phyloP scores from a whole-genome alignment of 305 asterid species.

The Vinca major region DNA sequence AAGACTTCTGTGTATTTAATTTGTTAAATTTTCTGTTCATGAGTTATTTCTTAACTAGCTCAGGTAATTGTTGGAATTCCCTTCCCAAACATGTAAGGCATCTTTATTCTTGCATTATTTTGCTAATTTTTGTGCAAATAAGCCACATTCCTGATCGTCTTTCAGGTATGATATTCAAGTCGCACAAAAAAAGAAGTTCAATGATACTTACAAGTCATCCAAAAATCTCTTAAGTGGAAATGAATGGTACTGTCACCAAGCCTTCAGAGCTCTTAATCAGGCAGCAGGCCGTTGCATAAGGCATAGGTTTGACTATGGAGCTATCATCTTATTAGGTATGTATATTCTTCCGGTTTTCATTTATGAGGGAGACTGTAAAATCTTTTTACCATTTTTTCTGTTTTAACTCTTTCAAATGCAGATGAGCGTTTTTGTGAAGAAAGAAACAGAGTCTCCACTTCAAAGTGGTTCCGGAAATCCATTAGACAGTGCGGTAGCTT shows the following conservation, averaged over 20 bases:
- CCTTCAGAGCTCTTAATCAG: constrained; percentile 96
- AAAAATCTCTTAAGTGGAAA: constrained; percentile 78
- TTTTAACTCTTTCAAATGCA: constrained; percentile 29
- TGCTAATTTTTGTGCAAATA: constrained; percentile 13
- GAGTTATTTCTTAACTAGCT: constrained; percentile 42
- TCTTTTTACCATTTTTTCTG: constrained; percentile 10
- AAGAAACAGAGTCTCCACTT: constrained; percentile 63
- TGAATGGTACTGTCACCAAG: constrained; percentile 97
- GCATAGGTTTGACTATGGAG: constrained; percentile 91
- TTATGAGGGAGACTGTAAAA: background rate
- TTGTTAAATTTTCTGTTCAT: constrained; percentile 3
- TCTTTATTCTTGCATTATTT: constrained; percentile 16
- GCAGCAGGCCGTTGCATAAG: constrained; percentile 98
- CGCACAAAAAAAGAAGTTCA: constrained; percentile 83
- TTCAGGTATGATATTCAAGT: constrained; percentile 71
- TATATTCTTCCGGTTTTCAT: constrained; percentile 15
- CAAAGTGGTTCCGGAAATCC: constrained; percentile 94
- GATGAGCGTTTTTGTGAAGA: constrained; percentile 85
- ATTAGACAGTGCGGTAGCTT: constrained; percentile 53
- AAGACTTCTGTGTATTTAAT: constrained; percentile 1
- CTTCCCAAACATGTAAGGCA: constrained; percentile 80
- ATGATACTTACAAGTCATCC: constrained; percentile 52
- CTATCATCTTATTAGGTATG: constrained; percentile 82
- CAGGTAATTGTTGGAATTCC: constrained; percentile 96
- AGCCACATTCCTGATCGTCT: constrained; percentile 21